Evolutionary conservation across 805 yeast species (phyloP).

Genomic region (Myxozyma neglecta): DNA sequence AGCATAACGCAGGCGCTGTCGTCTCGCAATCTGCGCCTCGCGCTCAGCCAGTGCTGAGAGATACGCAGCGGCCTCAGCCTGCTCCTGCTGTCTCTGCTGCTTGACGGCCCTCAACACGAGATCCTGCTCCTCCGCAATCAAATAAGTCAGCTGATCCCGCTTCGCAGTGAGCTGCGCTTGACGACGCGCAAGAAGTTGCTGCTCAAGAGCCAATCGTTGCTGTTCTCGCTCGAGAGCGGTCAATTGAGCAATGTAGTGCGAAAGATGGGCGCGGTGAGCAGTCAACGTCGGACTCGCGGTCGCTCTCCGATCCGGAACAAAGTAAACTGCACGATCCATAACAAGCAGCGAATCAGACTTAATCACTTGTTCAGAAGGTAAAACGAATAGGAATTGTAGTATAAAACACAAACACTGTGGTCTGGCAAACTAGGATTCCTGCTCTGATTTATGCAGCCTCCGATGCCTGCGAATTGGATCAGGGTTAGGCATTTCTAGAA

Average conservation of each 20-base stretch:
- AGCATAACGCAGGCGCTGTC: constrained; percentile 27
- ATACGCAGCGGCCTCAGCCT: constrained; percentile 19
- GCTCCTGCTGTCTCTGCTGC: constrained; percentile 27
- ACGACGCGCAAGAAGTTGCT: constrained; percentile 25
- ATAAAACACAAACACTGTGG: background rate
- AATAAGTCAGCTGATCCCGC: constrained; percentile 32
- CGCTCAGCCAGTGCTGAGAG: constrained; percentile 25
- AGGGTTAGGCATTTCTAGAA: constrained; percentile 10
- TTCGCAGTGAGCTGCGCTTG: constrained; percentile 30
- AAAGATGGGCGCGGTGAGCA: constrained; percentile 30
- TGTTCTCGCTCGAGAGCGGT: constrained; percentile 34
- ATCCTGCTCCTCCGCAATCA: constrained; percentile 35
- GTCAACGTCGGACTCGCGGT: constrained; percentile 8
- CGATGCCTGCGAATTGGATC: background rate
- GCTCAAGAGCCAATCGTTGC: constrained; percentile 30
- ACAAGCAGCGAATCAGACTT: background rate
- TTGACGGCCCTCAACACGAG: constrained; percentile 32
- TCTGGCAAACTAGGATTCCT: background rate
- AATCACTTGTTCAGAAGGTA: background rate
- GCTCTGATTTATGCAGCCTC: background rate
- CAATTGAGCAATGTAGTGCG: constrained; percentile 33
- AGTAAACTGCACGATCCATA: constrained; percentile 12
- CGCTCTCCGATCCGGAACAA: constrained; percentile 9
- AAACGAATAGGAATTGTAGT: background rate
- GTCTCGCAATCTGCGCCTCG: constrained; percentile 25